These are phyloP conservation scores for Pichia manshurica DNA, from an alignment of 805 yeast genomes.

Conservation along the genomic window DNA sequence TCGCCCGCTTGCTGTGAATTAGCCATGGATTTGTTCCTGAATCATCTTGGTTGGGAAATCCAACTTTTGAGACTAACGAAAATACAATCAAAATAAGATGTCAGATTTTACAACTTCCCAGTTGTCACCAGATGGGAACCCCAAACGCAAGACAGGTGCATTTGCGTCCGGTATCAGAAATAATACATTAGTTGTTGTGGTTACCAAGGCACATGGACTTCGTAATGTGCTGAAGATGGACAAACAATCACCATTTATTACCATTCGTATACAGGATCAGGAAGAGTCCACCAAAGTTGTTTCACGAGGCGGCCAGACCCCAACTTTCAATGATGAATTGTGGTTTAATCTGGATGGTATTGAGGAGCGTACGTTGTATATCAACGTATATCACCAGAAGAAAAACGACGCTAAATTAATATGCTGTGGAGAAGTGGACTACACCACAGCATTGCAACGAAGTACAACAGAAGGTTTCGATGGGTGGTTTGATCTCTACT, in stretches of 20 bases:
- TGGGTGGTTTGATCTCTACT: conserved; percentile 70
- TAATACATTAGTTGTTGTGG: conserved; percentile 64
- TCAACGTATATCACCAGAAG: conserved; percentile 79
- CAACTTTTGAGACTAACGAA: no score
- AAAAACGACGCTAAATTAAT: conserved; percentile 83
- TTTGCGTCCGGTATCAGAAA: not conserved
- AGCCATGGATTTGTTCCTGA: no score
- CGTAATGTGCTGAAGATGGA: conserved; percentile 84
- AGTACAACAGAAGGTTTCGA: conserved; percentile 73
- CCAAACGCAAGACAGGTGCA: not conserved
- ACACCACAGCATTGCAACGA: conserved; percentile 63
- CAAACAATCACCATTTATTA: conserved; percentile 89
- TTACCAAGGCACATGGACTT: conserved; percentile 75
- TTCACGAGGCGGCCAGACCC: conserved; percentile 90
- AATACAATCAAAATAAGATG: conserved; percentile 1
- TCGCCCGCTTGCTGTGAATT: no score
- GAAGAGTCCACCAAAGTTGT: conserved; percentile 76
- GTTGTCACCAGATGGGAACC: conserved; percentile 1
- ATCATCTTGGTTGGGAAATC: no score
- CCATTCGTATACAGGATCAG: conserved; percentile 72
- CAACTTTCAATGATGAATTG: conserved; percentile 77
- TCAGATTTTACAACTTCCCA: conserved; percentile 11
- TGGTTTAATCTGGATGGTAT: conserved; percentile 62
- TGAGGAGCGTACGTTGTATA: conserved; percentile 54
- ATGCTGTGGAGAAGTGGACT: conserved; percentile 75